phyloP scores from a whole-genome alignment of 352 stramenopile species.

The Phytophthora europaea region DNA sequence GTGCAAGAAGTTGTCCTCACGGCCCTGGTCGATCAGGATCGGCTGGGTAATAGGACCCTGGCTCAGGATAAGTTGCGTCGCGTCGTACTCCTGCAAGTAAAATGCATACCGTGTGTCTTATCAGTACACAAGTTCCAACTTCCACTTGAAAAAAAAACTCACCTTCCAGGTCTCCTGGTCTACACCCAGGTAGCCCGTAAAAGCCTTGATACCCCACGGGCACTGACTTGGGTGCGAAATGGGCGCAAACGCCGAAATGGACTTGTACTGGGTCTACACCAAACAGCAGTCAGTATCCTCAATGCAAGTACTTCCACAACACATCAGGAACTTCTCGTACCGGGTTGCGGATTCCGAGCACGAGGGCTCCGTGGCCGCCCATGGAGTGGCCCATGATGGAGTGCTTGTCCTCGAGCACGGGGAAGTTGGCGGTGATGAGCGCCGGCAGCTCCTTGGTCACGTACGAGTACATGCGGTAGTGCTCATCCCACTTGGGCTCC shows the following conservation, averaged over 20 bases:
- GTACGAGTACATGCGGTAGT: conserved; percentile 99
- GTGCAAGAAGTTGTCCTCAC: conserved; percentile 89
- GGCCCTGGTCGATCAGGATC: conserved; percentile 93
- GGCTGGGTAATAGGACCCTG: conserved; percentile 68
- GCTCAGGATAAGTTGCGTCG: conserved; percentile 88
- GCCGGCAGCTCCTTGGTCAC: conserved; percentile 96
- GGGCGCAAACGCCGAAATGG: conserved; percentile 96
- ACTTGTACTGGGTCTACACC: conserved; percentile 83
- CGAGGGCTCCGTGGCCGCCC: conserved; percentile 97
- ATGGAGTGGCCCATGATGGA: conserved; percentile 98
- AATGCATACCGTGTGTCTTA: background rate
- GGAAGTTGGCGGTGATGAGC: conserved; percentile 92
- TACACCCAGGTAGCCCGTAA: conserved; percentile 96
- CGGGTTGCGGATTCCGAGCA: conserved; percentile 93
- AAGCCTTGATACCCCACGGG: conserved; percentile 99
- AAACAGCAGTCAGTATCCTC: conserved; percentile 10
- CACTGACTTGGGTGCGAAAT: conserved; percentile 97
- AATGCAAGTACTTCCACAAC: background rate
- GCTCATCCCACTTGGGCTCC: conserved; percentile 88
- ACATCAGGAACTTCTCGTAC: conserved; percentile 33
- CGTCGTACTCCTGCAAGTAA: conserved; percentile 83
- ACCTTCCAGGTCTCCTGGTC: conserved; percentile 90
- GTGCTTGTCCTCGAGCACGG: conserved; percentile 79
- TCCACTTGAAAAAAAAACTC: background rate
- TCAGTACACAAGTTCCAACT: background rate